Percentiles rank a stretch among this genome's conserved stretches.
These are phyloP conservation scores for Trichoderma citrinoviride DNA, from an alignment of 2,329 filamentous ascomycete species.

Conservation along the genomic window DNA sequence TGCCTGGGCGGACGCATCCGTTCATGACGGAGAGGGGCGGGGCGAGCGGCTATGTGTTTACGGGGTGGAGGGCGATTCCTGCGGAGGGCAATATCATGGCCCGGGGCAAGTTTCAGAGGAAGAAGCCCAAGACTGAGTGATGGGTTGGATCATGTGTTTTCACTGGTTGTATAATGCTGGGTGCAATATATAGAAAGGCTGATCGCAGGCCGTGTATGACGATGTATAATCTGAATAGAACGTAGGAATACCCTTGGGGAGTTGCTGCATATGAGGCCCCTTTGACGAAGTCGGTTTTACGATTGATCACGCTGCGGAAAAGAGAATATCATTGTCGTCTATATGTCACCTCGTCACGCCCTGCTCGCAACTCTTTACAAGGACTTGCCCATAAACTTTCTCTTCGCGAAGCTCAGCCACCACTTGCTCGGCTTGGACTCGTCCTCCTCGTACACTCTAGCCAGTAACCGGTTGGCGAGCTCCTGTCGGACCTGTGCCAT, in stretches of 20 bases:
- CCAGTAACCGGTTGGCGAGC: constrained; percentile 76
- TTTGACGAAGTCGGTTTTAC: background rate
- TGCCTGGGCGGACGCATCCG: constrained; percentile 89
- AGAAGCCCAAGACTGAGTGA: constrained; percentile 40
- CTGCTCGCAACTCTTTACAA: constrained; percentile 47
- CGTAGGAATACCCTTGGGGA: background rate
- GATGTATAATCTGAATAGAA: background rate
- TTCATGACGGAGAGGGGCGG: constrained; percentile 88
- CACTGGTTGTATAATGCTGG: background rate
- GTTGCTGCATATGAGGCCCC: background rate
- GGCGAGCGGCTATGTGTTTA: constrained; percentile 87
- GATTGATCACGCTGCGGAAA: background rate
- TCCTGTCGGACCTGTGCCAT: constrained; percentile 92
- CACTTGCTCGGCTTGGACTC: constrained; percentile 75
- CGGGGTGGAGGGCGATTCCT: constrained; percentile 76
- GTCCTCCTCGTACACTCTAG: constrained; percentile 80
- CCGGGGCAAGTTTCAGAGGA: constrained; percentile 73
- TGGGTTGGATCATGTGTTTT: background rate
- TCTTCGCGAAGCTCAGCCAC: constrained; percentile 98
- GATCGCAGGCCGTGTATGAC: background rate
- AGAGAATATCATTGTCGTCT: constrained; percentile 3
- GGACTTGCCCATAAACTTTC: constrained; percentile 98
- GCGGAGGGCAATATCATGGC: constrained; percentile 78
- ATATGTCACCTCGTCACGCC: background rate
- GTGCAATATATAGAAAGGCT: background rate